Evolutionary conservation across 2,329 filamentous ascomycete species (phyloP).

Genomic region (Neonectria neomacrospora): DNA sequence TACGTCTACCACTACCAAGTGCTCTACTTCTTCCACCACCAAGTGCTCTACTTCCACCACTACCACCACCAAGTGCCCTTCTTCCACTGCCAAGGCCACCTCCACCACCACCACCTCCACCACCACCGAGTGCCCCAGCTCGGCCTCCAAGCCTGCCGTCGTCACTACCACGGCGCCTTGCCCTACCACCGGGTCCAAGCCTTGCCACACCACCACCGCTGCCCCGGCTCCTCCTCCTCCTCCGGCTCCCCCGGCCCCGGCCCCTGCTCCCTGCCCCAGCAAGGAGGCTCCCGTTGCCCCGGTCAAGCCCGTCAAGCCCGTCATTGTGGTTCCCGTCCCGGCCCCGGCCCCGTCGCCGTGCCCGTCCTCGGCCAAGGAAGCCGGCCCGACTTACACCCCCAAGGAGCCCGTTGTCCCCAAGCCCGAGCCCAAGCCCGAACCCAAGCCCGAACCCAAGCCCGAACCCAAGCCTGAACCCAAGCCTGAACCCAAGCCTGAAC

Average conservation of each 20-base stretch:
- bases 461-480: no score
- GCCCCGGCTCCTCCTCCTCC: slow-evolving; percentile 1
- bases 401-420: slow-evolving; percentile 4
- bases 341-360: slow-evolving; percentile 19
- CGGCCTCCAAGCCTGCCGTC: neutral
- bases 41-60: neutral
- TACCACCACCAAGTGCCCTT: neutral
- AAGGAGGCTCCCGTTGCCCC: slow-evolving; percentile 4
- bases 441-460: neutral
- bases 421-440: slow-evolving; percentile 9
- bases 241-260: slow-evolving; percentile 3
- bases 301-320: slow-evolving; percentile 10
- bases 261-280: neutral
- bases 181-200: neutral
- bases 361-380: slow-evolving; percentile 4
- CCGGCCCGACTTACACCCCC: slow-evolving; percentile 7
- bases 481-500: no score
- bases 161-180: slow-evolving; percentile 4
- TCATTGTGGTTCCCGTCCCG: slow-evolving; percentile 3
- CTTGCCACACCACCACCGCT: neutral
- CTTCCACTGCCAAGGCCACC: neutral
- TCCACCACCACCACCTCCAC: neutral
- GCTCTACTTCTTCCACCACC: neutral
- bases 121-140: neutral
- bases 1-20: neutral